Conservation (phyloP, 441 rosid species). For the Caryocar brasiliense region DNA sequence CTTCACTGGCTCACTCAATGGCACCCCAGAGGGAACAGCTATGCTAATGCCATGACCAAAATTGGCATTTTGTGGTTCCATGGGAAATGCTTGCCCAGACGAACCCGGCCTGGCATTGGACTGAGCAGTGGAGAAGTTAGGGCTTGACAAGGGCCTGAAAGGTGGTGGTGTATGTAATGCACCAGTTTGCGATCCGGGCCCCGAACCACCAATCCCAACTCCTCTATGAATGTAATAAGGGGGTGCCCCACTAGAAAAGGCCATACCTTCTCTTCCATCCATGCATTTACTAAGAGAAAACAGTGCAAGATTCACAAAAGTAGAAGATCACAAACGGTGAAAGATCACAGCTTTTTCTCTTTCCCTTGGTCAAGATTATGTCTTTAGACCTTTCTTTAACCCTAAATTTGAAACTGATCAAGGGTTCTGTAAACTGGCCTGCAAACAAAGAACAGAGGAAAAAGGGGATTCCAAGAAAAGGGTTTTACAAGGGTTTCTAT, state of each 20-base stretch:
- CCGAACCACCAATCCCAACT: conserved; percentile 38
- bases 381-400: conserved; percentile 12
- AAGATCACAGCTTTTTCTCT: conserved; percentile 10
- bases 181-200: conserved; percentile 46
- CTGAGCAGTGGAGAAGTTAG: conserved; percentile 39
- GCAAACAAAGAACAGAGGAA: not conserved
- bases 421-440: not conserved
- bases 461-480: conserved; percentile 3
- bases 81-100: conserved; percentile 41
- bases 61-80: conserved; percentile 46
- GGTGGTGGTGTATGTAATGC: conserved; percentile 49
- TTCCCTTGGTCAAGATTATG: conserved; percentile 6
- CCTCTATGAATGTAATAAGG: conserved; percentile 84
- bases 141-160: conserved; percentile 47
- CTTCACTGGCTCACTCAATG: conserved; percentile 52
- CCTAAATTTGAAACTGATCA: conserved; percentile 11
- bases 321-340: conserved; percentile 10
- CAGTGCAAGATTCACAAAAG: conserved; percentile 12
- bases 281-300: conserved; percentile 61
- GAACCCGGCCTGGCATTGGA: conserved; percentile 28
- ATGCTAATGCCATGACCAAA: conserved; percentile 53
- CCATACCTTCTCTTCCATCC: conserved; percentile 98
- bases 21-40: conserved; percentile 40
- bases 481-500: conserved; percentile 26
- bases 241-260: conserved; percentile 70